Percentiles rank a stretch among this genome's conserved stretches.
These are phyloP conservation scores for Phytophthora foliorum DNA, from an alignment of 352 stramenopile genomes.

Conservation along the genomic window DNA sequence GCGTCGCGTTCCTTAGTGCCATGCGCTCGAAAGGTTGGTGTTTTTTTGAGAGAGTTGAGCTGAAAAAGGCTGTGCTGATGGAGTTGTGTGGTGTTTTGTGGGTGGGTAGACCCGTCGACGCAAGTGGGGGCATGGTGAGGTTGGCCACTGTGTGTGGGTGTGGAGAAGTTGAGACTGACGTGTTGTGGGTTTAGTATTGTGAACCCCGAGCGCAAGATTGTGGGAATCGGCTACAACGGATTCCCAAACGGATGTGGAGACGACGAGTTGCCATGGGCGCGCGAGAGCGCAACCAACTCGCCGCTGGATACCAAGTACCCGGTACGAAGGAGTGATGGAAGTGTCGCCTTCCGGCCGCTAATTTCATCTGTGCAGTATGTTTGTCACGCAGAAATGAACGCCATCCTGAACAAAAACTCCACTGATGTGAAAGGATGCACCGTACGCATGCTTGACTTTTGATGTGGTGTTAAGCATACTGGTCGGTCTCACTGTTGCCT, in stretches of 20 bases:
- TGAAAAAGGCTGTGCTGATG: background rate
- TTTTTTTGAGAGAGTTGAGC: constrained; percentile 1
- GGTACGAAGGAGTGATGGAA: constrained; percentile 39
- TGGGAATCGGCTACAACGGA: constrained; percentile 99
- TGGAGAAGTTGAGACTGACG: constrained; percentile 1
- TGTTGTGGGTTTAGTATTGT: constrained; percentile 86
- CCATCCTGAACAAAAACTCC: constrained; percentile 99
- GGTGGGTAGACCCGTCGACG: constrained; percentile 93
- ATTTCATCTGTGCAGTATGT: constrained; percentile 89
- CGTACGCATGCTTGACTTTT: constrained; percentile 38
- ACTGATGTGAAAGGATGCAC: constrained; percentile 94
- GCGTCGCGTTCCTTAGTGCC: constrained; percentile 98
- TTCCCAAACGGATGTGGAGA: constrained; percentile 97
- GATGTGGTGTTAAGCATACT: background rate
- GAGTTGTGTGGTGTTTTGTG: constrained; percentile 10
- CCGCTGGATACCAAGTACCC: constrained; percentile 97
- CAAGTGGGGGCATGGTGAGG: constrained; percentile 96
- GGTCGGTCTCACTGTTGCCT: constrained; percentile 2
- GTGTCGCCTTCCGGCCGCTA: background rate
- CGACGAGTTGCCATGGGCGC: constrained; percentile 95
- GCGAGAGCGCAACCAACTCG: constrained; percentile 65
- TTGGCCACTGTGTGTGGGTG: background rate
- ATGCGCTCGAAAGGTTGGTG: constrained; percentile 97
- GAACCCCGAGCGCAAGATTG: constrained; percentile 95
- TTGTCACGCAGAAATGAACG: constrained; percentile 99